These are phyloP conservation scores for Russula emetica DNA, from an alignment of 768 basidiomycete species.

Conservation along the genomic window DNA sequence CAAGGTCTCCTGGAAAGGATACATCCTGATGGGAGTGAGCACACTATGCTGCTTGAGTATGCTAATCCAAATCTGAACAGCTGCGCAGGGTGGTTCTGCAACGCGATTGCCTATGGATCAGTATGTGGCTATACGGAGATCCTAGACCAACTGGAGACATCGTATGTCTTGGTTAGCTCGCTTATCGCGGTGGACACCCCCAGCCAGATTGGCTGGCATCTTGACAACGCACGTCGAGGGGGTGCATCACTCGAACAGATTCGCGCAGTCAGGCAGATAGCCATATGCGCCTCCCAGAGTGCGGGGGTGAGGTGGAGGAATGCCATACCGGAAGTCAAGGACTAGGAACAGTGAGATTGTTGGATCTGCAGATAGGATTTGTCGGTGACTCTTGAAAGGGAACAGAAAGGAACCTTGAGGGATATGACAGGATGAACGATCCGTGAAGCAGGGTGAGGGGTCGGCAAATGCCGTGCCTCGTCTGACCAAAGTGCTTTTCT, in stretches of 20 bases:
- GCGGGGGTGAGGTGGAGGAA: slow-evolving; percentile 52
- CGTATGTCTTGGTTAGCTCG: slow-evolving; percentile 56
- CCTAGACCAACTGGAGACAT: slow-evolving; percentile 50
- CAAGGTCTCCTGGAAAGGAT: slow-evolving; percentile 45
- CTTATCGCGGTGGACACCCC: slow-evolving; percentile 60
- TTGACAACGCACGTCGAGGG: slow-evolving; percentile 50
- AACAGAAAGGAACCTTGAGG: not conserved
- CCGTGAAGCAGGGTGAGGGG: not conserved
- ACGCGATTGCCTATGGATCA: slow-evolving; percentile 52
- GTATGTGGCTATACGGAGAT: slow-evolving; percentile 48
- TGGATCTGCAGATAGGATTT: no score
- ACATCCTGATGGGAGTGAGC: slow-evolving; percentile 62
- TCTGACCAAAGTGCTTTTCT: slow-evolving; percentile 2
- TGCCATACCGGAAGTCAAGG: slow-evolving; percentile 43
- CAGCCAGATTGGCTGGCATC: slow-evolving; percentile 60
- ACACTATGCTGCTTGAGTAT: not conserved
- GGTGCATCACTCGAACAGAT: slow-evolving; percentile 53
- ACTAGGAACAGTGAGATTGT: not conserved
- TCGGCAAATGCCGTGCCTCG: slow-evolving; percentile 17
- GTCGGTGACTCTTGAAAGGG: not conserved
- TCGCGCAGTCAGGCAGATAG: slow-evolving; percentile 50
- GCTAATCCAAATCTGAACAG: not conserved
- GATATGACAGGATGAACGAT: not conserved
- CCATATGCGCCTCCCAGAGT: slow-evolving; percentile 47
- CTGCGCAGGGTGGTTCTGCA: slow-evolving; percentile 49